Conservation (phyloP, 495 filamentous ascomycete species). For the Penicillium paradoxum region DNA sequence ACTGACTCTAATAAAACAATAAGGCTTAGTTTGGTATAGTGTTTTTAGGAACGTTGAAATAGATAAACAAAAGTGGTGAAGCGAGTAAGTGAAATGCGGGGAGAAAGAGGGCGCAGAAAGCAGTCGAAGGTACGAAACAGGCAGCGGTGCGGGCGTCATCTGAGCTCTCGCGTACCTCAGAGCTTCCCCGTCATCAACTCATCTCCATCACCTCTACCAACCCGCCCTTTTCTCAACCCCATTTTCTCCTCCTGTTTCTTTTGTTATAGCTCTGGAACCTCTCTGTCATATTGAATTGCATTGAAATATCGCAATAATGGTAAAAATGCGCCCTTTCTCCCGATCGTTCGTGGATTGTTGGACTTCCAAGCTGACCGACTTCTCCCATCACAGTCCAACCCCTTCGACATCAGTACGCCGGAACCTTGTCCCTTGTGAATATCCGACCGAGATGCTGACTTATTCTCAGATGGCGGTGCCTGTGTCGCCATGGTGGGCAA, state of each 20-base stretch:
- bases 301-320: constrained; percentile 25
- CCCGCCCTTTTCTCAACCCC: constrained; percentile 11
- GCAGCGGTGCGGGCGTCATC: constrained; percentile 48
- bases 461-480: constrained; percentile 76
- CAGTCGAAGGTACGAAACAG: constrained; percentile 30
- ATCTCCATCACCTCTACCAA: constrained; percentile 26
- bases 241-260: constrained; percentile 2
- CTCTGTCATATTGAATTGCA: constrained; percentile 11
- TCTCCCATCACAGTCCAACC: constrained; percentile 55
- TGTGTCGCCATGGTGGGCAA: constrained; percentile 98
- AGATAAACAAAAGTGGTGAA: background rate
- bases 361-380: constrained; percentile 31
- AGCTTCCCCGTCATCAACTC: constrained; percentile 32
- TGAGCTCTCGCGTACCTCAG: constrained; percentile 32
- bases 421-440: constrained; percentile 4
- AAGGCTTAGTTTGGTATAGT: background rate
- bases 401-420: constrained; percentile 82
- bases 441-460: constrained; percentile 24
- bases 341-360: constrained; percentile 4
- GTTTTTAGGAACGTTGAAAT: background rate
- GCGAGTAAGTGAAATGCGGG: constrained; percentile 4
- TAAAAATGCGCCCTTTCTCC: constrained; percentile 20
- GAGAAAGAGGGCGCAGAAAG: constrained; percentile 20
- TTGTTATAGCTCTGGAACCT: constrained; percentile 13
- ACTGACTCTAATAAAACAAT: background rate